Conservation (phyloP, 192 early-diverging fungal species). For the Coemansia sp. region DNA sequence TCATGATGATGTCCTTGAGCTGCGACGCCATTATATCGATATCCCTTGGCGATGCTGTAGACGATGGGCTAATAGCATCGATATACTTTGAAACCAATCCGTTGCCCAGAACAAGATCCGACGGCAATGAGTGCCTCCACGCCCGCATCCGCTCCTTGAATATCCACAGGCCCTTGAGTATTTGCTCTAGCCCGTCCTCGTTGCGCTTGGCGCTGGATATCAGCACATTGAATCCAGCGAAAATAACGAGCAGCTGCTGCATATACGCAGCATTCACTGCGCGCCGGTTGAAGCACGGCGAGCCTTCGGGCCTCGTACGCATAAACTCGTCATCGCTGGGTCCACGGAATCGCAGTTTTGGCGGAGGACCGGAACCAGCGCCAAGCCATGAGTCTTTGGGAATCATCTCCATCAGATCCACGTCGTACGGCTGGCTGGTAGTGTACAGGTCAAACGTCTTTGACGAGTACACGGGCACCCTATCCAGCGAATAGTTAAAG, state of each 20-base stretch:
- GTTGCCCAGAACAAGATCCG: constrained; percentile 29
- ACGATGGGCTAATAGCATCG: constrained; percentile 23
- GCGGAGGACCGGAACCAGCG: constrained; percentile 6
- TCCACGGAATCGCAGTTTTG: constrained; percentile 30
- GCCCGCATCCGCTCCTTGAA: constrained; percentile 46
- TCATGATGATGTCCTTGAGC: constrained; percentile 38
- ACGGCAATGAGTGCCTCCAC: constrained; percentile 39
- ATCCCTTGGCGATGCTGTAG: constrained; percentile 25
- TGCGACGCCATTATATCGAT: constrained; percentile 39
- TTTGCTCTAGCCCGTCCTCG: constrained; percentile 15
- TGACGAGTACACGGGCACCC: constrained; percentile 43
- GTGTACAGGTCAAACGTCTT: constrained; percentile 50
- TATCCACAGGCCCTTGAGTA: constrained; percentile 41
- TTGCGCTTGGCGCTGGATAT: constrained; percentile 22
- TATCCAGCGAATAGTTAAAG: constrained; percentile 17
- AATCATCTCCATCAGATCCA: constrained; percentile 47
- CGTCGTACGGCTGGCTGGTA: constrained; percentile 20
- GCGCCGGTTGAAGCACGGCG: constrained; percentile 40
- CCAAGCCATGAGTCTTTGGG: constrained; percentile 29
- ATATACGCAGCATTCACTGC: constrained; percentile 21
- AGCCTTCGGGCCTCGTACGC: constrained; percentile 29
- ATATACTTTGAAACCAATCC: constrained; percentile 35
- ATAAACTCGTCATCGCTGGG: constrained; percentile 42
- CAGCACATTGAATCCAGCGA: constrained; percentile 24
- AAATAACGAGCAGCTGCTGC: constrained; percentile 45